Evolutionary conservation across 1,284 basidiomycete genomes (phyloP).

Genomic region (Leucoagaricus sp.): DNA sequence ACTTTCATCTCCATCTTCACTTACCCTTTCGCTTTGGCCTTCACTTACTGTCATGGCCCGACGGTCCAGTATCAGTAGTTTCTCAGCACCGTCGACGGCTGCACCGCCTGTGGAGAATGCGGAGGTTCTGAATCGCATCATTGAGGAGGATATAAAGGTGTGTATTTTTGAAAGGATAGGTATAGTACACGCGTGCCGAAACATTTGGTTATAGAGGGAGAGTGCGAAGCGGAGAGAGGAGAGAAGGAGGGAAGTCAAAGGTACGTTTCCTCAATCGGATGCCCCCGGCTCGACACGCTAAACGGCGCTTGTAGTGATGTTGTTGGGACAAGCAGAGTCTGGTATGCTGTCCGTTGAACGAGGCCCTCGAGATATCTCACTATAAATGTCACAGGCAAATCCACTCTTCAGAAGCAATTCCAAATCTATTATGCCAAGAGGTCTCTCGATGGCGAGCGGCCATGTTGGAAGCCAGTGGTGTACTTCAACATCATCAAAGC

Average conservation of each 20-base stretch:
- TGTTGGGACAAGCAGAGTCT: conserved; percentile 78
- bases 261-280: conserved; percentile 33
- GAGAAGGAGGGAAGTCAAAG: conserved; percentile 63
- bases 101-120: conserved; percentile 12
- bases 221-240: conserved; percentile 49
- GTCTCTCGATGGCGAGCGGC: conserved; percentile 66
- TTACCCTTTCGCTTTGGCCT: background rate
- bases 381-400: conserved; percentile 58
- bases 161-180: conserved; percentile 19
- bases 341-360: conserved; percentile 27
- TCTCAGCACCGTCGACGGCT: conserved; percentile 1
- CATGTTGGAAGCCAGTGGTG: conserved; percentile 75
- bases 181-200: too few relatives aligned
- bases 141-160: conserved; percentile 73
- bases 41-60: background rate
- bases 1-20: background rate
- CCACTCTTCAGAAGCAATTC: conserved; percentile 79
- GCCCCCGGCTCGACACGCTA: background rate
- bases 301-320: conserved; percentile 45
- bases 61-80: conserved; percentile 10
- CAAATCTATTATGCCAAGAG: conserved; percentile 76
- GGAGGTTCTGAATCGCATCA: conserved; percentile 27
- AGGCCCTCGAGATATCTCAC: background rate
- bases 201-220: conserved; percentile 48
- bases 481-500: conserved; percentile 82